These are phyloP conservation scores for Syzygium malaccense DNA, from an alignment of 441 rosid species.

Conservation along the genomic window DNA sequence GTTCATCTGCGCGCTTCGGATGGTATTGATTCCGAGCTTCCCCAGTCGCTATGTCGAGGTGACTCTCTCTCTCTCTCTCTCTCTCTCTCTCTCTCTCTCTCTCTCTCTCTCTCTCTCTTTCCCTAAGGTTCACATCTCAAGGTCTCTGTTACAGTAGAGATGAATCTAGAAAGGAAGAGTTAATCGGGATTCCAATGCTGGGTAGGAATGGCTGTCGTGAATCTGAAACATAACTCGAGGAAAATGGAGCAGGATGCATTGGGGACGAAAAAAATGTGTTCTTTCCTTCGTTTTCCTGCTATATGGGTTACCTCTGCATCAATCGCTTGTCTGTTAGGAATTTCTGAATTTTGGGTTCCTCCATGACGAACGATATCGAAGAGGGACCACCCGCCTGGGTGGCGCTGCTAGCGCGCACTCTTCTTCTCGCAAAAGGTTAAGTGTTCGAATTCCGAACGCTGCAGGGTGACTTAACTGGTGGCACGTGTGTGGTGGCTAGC, in stretches of 20 bases:
- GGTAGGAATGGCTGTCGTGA: neutral
- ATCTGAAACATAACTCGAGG: neutral
- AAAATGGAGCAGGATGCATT: neutral
- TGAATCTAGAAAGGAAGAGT: neutral
- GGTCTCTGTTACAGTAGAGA: neutral
- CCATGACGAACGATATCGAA: neutral
- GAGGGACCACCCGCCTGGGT: no score
- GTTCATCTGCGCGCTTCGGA: neutral
- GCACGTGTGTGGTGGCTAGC: no score
- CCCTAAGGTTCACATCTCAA: neutral
- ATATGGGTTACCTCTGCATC: neutral
- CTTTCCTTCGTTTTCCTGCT: neutral
- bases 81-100: neutral
- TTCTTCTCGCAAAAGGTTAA: no score
- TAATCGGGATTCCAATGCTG: neutral
- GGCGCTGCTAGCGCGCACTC: no score
- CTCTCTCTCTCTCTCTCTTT: neutral
- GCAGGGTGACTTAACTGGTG: no score
- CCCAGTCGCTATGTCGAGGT: constrained; percentile 5
- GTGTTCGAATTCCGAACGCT: no score
- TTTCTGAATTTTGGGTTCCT: neutral
- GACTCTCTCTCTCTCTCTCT: neutral
- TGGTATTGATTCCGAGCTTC: neutral
- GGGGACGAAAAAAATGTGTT: neutral
- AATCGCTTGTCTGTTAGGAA: neutral